A percentile compares a stretch with the other conserved stretches of the same genome.
These are phyloP conservation scores for Diatrype stigma DNA, from an alignment of 2,329 filamentous ascomycete species.

Conservation along the genomic window DNA sequence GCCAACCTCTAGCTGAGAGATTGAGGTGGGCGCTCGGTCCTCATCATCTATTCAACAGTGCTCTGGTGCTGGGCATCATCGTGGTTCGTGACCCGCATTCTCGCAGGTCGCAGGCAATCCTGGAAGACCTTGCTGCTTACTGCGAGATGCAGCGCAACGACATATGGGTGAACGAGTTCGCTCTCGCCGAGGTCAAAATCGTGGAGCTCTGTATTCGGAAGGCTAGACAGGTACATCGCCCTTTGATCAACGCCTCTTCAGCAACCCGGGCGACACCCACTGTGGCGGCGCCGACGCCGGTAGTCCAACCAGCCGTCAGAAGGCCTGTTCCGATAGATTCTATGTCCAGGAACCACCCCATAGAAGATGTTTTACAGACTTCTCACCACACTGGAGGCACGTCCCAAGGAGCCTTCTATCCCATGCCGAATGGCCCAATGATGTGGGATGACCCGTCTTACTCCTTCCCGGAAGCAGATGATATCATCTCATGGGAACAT, in stretches of 20 bases:
- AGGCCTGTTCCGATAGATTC: neutral
- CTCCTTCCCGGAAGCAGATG: conserved; percentile 6
- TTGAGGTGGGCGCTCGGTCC: conserved; percentile 31
- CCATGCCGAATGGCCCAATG: conserved; percentile 1
- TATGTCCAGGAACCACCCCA: neutral
- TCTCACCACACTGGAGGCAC: neutral
- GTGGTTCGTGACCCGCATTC: conserved; percentile 30
- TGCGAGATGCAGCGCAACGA: conserved; percentile 37
- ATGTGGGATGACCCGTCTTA: conserved; percentile 13
- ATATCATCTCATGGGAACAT: conserved; percentile 7
- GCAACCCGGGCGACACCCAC: neutral
- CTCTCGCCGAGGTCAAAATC: conserved; percentile 36
- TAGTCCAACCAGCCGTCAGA: neutral
- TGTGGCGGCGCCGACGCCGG: neutral
- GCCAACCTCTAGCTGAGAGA: conserved; percentile 27
- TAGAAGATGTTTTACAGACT: neutral
- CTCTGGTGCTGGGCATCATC: conserved; percentile 33
- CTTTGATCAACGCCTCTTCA: neutral
- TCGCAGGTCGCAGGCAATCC: conserved; percentile 25
- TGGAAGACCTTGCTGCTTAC: conserved; percentile 36
- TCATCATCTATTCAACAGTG: conserved; percentile 39
- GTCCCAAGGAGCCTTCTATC: neutral
- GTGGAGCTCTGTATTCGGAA: conserved; percentile 35
- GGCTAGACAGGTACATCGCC: conserved; percentile 1
- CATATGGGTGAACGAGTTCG: conserved; percentile 37